phyloP scores from a whole-genome alignment of 176 grass and related monocot genomes.

The Zoysia japonica region DNA sequence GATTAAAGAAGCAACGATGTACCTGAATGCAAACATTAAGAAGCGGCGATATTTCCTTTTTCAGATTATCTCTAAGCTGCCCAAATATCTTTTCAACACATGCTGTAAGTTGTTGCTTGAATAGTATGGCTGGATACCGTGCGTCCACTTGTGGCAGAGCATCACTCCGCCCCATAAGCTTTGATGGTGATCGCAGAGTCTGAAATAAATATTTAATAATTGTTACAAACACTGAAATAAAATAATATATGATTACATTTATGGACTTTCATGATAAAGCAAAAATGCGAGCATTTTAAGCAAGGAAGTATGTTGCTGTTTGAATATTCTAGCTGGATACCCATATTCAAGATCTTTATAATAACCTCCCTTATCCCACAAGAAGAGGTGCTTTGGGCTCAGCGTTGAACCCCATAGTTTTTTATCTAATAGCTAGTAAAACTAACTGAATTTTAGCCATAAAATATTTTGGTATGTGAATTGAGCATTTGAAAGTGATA shows the following conservation, averaged over 20 bases:
- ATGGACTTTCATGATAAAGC: not conserved
- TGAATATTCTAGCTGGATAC: not conserved
- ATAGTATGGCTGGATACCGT: conserved; percentile 89
- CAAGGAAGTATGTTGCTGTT: not conserved
- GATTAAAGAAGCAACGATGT: conserved; percentile 17
- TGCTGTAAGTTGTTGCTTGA: conserved; percentile 96
- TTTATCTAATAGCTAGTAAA: not conserved
- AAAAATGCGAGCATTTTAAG: not conserved
- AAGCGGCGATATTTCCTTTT: conserved; percentile 93
- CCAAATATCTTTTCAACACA: conserved; percentile 97
- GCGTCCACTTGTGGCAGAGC: conserved; percentile 77
- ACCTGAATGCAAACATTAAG: conserved; percentile 97
- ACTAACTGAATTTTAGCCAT: not conserved
- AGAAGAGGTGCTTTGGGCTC: not conserved
- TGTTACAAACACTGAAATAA: conserved; percentile 3
- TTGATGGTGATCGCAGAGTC: conserved; percentile 65
- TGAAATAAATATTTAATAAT: conserved; percentile 33
- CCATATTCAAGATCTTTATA: not conserved
- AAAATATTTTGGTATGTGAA: not conserved
- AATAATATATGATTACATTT: conserved; percentile 2
- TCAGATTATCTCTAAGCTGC: conserved; percentile 91
- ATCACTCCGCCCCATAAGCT: conserved; percentile 68
- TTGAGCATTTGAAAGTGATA: not conserved
- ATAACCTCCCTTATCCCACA: not conserved
- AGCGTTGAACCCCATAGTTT: not conserved